Conservation (phyloP, 2,329 filamentous ascomycete genomes). For the Trichoderma breve region DNA sequence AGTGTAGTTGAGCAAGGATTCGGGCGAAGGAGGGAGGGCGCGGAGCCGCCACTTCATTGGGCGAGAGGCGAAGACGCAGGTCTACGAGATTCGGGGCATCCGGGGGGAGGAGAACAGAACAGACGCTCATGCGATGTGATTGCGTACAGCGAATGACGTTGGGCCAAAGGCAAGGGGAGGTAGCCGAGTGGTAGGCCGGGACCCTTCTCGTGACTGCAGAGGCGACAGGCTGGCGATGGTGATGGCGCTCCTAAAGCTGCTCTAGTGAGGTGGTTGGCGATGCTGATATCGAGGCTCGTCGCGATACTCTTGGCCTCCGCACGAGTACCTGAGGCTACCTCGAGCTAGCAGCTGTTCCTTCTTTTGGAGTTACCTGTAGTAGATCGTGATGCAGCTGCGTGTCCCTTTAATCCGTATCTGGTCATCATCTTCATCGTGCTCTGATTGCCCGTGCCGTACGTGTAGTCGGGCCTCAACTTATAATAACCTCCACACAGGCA, state of each 20-base stretch:
- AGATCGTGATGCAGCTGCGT: not conserved
- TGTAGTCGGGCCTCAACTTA: not conserved
- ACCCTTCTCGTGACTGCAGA: constrained; percentile 12
- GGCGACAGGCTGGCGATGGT: not conserved
- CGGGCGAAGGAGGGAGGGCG: not conserved
- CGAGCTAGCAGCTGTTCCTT: not conserved
- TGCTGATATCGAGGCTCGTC: not conserved
- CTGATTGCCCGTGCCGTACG: not conserved
- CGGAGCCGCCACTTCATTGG: constrained; percentile 6
- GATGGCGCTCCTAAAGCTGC: not conserved
- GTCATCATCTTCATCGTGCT: not conserved
- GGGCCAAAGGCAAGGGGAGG: constrained; percentile 5
- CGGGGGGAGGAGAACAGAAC: not conserved
- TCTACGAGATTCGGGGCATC: not conserved
- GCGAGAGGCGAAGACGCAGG: not conserved
- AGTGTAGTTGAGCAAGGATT: not conserved
- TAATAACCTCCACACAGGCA: not conserved
- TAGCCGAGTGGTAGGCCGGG: constrained; percentile 17
- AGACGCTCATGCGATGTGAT: constrained; percentile 18
- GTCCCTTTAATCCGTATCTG: not conserved
- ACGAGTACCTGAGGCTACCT: constrained; percentile 1
- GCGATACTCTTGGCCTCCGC: not conserved
- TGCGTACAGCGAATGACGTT: constrained; percentile 10
- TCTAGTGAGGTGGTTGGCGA: not conserved
- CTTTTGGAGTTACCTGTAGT: not conserved